phyloP scores from a whole-genome alignment of 441 rosid genomes.

The Brassica balearica region DNA sequence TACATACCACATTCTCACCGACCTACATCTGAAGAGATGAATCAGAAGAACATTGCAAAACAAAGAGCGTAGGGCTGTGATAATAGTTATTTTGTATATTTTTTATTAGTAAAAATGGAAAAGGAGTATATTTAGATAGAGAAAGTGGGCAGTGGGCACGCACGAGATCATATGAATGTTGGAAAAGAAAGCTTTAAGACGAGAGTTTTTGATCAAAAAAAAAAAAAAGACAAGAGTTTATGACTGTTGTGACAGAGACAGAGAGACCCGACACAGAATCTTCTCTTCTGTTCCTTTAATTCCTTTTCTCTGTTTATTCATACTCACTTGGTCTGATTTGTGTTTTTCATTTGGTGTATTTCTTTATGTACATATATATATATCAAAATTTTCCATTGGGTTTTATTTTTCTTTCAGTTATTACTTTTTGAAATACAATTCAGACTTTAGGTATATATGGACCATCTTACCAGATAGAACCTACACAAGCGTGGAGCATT shows the following conservation, averaged over 20 bases:
- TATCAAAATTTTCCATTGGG: neutral
- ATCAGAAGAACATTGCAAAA: constrained; percentile 40
- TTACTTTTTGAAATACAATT: neutral
- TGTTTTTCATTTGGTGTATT: constrained; percentile 14
- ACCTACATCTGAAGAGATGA: constrained; percentile 38
- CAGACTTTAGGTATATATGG: constrained; percentile 33
- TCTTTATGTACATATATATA: neutral
- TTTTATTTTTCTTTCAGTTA: neutral
- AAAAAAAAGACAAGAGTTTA: constrained; percentile 35
- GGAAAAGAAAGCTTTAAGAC: constrained; percentile 38
- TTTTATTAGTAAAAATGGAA: constrained; percentile 4
- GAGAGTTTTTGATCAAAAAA: constrained; percentile 33
- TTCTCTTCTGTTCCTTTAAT: constrained; percentile 22
- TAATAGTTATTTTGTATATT: constrained; percentile 18
- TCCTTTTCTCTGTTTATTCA: neutral
- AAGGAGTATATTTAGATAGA: constrained; percentile 26
- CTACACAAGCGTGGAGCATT: constrained; percentile 39
- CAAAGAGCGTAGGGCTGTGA: constrained; percentile 23
- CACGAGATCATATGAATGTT: constrained; percentile 32
- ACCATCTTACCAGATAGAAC: constrained; percentile 38
- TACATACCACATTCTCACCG: constrained; percentile 36
- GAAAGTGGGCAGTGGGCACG: constrained; percentile 34
- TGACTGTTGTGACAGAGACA: constrained; percentile 43
- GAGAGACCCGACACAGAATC: constrained; percentile 33
- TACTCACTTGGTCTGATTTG: neutral